Conservation (phyloP, 805 yeast species). For the Wickerhamiella lipophila region DNA sequence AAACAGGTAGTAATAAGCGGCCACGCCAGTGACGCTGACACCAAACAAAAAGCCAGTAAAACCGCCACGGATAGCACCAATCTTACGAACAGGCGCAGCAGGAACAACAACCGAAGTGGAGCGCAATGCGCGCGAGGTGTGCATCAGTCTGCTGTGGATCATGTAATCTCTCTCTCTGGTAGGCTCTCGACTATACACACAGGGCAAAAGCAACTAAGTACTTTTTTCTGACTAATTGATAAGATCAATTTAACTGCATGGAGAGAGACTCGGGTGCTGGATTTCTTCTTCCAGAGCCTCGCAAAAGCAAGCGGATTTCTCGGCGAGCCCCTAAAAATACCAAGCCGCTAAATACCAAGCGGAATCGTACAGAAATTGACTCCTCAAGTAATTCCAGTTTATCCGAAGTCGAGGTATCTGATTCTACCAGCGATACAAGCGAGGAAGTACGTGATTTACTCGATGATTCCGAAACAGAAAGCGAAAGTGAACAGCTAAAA, state of each 20-base stretch:
- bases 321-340: neutral
- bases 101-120: constrained; percentile 2
- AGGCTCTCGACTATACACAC: neutral
- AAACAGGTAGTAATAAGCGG: constrained; percentile 62
- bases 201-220: neutral
- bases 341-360: neutral
- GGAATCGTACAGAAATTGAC: neutral
- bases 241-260: constrained; percentile 6
- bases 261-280: constrained; percentile 8
- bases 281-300: constrained; percentile 1
- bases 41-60: constrained; percentile 72
- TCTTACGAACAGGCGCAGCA: constrained; percentile 13
- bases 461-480: constrained; percentile 1
- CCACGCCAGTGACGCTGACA: constrained; percentile 58
- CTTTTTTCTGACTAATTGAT: neutral
- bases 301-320: constrained; percentile 2
- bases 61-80: constrained; percentile 26
- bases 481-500: neutral
- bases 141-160: constrained; percentile 6
- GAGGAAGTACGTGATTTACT: constrained; percentile 8
- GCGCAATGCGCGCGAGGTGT: constrained; percentile 12
- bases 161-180: neutral
- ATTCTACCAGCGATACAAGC: neutral
- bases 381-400: neutral
- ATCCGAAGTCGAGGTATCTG: neutral